Base-by-base conservation (phyloP, 495 filamentous ascomycete species). In the Thozetella sp. region DNA sequence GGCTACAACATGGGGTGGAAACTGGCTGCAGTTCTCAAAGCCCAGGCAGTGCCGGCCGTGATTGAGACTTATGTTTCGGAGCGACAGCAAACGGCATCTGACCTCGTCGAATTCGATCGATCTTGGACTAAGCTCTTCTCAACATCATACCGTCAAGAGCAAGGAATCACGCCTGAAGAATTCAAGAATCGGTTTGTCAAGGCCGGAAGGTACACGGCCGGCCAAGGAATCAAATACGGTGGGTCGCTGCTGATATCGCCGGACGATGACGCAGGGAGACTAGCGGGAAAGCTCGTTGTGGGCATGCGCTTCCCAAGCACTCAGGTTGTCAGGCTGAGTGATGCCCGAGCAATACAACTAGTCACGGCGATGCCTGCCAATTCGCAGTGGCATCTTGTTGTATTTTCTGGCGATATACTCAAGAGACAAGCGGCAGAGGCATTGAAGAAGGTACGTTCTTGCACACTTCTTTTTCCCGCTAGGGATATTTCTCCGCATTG, bases 1-100 rank as follows among this genome's bases (percentile, higher is more conserved):
- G 77, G 76, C 0, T 75, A 82, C 64, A 93, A 95, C 57, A 83
- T 93, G 30, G 90, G 90, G n/a, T 93, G 90, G 91, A 93, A 95
- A 71, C 76, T 95, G 3, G 88, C 83, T 1, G 70, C 81, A 24
- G 81, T 93, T 0, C 68, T 92, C 13, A 82, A 75, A 27, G 87
- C 86, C 12, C 73, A 80, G 45, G 85, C 88, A 1, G 24, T 25
- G 1, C 81, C 81, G 1, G 77, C 76, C 1, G 62, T 93, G 3
- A 74, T 93, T 1, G 72, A 86, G 63, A 90, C 90, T 2, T 94
- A 93, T 60, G 82, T 88, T 6, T 63, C 82, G 2, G 91, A 94
- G 70, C 80, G 90, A 2, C 77, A 86, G 64, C 81, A 82, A 62
- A 86, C 88, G 20, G 90, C 90, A 1, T 77, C 82, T 17, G 82